Evolutionary conservation across 2,329 filamentous ascomycete genomes (phyloP).

Genomic region (Penicillium vulpinum): DNA sequence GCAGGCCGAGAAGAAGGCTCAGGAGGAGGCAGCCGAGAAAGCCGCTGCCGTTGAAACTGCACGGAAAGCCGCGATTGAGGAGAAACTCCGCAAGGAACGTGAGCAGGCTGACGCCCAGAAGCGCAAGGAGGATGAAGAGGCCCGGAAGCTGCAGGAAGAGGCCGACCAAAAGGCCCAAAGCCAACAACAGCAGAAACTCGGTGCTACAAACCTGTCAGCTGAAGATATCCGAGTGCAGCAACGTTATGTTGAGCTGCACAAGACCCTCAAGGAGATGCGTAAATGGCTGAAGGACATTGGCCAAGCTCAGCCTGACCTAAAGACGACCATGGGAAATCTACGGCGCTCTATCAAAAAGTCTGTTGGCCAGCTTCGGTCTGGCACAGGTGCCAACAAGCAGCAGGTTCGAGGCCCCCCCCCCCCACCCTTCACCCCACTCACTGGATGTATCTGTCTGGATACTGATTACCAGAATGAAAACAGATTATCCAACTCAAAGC

Average conservation of each 20-base stretch:
- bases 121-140: constrained; percentile 34
- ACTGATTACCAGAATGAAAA: constrained; percentile 10
- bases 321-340: constrained; percentile 68
- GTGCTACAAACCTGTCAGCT: constrained; percentile 29
- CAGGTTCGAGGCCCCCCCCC: constrained; percentile 44
- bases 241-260: constrained; percentile 61
- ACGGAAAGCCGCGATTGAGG: constrained; percentile 41
- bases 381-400: constrained; percentile 61
- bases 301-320: constrained; percentile 59
- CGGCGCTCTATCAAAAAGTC: constrained; percentile 69
- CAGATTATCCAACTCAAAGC: constrained; percentile 49
- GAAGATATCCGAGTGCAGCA: constrained; percentile 47
- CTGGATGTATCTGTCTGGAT: neutral
- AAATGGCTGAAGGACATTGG: constrained; percentile 56
- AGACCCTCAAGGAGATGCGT: constrained; percentile 63
- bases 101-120: constrained; percentile 34
- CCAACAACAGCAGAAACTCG: constrained; percentile 32
- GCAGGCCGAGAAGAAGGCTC: constrained; percentile 33
- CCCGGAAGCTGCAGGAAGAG: constrained; percentile 31
- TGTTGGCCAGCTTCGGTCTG: constrained; percentile 68
- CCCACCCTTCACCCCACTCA: no score
- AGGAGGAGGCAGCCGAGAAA: constrained; percentile 35
- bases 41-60: constrained; percentile 36
- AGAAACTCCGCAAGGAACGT: constrained; percentile 36
- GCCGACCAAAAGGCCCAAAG: constrained; percentile 31